Base-by-base conservation (phyloP, 441 rosid species). In the Euphorbia schlechtendalii region DNA sequence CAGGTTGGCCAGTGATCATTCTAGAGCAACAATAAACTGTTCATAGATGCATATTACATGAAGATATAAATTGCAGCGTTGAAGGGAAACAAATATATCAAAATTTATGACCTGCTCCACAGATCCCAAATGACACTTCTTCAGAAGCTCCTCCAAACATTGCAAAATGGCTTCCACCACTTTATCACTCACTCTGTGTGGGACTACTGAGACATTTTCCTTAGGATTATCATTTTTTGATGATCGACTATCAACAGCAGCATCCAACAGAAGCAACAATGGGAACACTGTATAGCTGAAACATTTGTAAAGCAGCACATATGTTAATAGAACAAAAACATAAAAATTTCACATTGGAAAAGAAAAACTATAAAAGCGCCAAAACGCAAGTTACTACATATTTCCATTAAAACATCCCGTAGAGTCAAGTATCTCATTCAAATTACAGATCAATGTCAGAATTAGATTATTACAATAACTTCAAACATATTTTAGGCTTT, bases 141-240 rank as follows among this genome's bases (percentile, higher is more conserved):
- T 76, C 7, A 91, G 76, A 76, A 91, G 96, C 71, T 84, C 94
- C 76, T 94, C 96, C 78, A 94, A 82, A 76, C 96, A 94, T 71
- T 68, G 77, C 63, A 94, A 68, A 25, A 83, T 80, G 34, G 87
- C 86, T 82, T 94, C 99, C 9, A 92, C 96, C 48, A 86, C 92
- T 71, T 70, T 79, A 73, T 94, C 99, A 53, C 94, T 83, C 58
- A 91, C 88, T 68, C 69, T 77, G 53, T 63, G 61, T 20, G 82
- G 77, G 57, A 41, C n/a, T 20, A 52, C 61, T 11, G 63, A 59
- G 64, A 56, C 56, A 61, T 57, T 67, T 14, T 66, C 76, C 67
- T 60, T 72, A 8, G 54, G 49, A 57, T 65, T 69, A 64, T 61
- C 71, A 38, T 75, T 73, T 59, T 72, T 68, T 0, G 81, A 65